Percentiles rank a stretch among this genome's conserved stretches.
phyloP scores from a whole-genome alignment of 139 green algal genomes.

The Closterium sp. region DNA sequence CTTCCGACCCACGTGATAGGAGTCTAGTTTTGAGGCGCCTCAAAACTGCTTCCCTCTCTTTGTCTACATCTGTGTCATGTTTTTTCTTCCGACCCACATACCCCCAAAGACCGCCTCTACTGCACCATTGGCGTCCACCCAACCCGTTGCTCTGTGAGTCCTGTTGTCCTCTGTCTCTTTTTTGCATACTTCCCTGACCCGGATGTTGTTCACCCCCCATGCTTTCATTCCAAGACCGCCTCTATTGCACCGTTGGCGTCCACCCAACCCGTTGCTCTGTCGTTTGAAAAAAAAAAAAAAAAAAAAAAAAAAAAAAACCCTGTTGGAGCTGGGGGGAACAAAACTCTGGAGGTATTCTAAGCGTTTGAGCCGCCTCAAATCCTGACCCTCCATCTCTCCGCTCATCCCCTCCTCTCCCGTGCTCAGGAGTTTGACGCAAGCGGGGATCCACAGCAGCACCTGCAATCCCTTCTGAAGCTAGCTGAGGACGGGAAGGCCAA shows the following conservation, averaged over 20 bases:
- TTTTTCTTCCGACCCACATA: background rate
- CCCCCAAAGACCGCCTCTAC: conserved; percentile 65
- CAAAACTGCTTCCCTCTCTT: too few relatives aligned
- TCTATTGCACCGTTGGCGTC: conserved; percentile 81
- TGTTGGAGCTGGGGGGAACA: too few relatives aligned
- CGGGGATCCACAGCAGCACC: conserved; percentile 33
- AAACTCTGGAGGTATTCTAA: background rate
- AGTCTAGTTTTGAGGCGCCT: too few relatives aligned
- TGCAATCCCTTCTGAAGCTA: conserved; percentile 44
- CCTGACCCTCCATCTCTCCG: background rate
- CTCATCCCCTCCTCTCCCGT: background rate
- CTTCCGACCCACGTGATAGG: too few relatives aligned
- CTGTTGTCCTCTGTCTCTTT: background rate
- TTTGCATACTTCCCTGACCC: too few relatives aligned
- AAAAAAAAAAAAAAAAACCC: too few relatives aligned
- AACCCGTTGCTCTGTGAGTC: conserved; percentile 64
- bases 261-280: conserved; percentile 74
- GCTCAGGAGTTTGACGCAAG: conserved; percentile 67
- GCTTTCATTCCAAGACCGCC: conserved; percentile 23
- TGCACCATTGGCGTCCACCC: conserved; percentile 84
- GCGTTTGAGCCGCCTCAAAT: background rate
- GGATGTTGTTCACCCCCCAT: background rate
- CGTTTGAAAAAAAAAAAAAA: background rate
- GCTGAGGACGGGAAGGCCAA: conserved; percentile 49
- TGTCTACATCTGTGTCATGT: background rate